Base-by-base conservation (phyloP, 1,284 basidiomycete species). In the Ustilago esculenta region DNA sequence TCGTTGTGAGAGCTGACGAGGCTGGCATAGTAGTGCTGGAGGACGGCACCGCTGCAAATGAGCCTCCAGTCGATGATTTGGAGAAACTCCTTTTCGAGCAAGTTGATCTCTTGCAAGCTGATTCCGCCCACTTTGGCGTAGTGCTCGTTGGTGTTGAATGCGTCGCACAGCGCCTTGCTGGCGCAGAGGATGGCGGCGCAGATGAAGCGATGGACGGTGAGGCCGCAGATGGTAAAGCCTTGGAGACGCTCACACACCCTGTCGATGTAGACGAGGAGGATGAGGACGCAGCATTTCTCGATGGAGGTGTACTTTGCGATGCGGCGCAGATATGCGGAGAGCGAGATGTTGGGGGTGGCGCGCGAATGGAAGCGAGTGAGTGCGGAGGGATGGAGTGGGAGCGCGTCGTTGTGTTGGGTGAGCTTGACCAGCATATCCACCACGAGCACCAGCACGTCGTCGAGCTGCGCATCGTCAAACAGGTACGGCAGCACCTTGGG, bases 1-100 rank as follows among this genome's bases (percentile, higher is more conserved):
- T 57, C 47, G 15, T 45, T 43, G 36, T 81, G 80, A 36, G 66
- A 71, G 5, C 73, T 45, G 10, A 81, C 80, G 24, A 81, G 54
- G 4, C 76, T 77, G 11, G 67, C 51, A 49, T 81, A 81, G 55
- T 81, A 81, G 32, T 81, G 79, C 55, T 81, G 79, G 45, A 81
- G 53, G 23, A 79, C 59, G 1, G 68, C 51, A 17, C 68, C 77
- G 17, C 34, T 56, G 50, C 69, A 80, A 43, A 65, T 79, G n/a
- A 81, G 50, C 14, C 70, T 53, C 80, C 80, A 81, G 40, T 81
- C 76, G 43, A 81, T 81, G 46, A 75, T 72, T 33, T 68, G 68
- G 18, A 81, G 50, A 35, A 81, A 81, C 57, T 81, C 80, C 37
- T 80, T 81, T 35, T 81, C 80, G n/a, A 81, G 53, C 53, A 81